These are phyloP conservation scores for Prunella vulgaris DNA, from an alignment of 257 asterid species.

Conservation along the genomic window DNA sequence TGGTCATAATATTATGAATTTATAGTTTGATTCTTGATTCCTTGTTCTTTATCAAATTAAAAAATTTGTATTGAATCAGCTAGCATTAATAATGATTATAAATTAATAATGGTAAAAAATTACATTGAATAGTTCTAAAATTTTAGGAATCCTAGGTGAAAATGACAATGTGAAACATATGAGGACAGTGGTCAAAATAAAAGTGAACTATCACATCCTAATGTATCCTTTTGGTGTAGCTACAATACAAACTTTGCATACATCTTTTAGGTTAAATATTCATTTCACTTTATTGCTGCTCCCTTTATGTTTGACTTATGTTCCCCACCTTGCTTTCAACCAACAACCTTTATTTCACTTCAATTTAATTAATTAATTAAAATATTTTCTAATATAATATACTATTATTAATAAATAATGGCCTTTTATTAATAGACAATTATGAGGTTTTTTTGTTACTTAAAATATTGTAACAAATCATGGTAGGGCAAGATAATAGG, in stretches of 20 bases:
- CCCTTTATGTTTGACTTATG: conserved; percentile 34
- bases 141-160: conserved; percentile 30
- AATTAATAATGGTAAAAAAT: no score
- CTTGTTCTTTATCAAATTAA: no score
- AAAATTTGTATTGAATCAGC: no score
- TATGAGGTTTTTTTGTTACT: neutral
- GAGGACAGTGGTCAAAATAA: conserved; percentile 22
- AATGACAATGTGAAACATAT: conserved; percentile 19
- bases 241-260: neutral
- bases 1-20: no score
- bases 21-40: no score
- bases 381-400: neutral
- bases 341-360: neutral
- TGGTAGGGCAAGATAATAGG: neutral
- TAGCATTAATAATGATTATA: no score
- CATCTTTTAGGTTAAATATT: conserved; percentile 21
- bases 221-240: neutral
- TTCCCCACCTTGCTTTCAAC: conserved; percentile 26
- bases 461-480: neutral
- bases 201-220: conserved; percentile 16
- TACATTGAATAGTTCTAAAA: neutral
- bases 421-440: neutral
- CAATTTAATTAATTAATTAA: neutral
- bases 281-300: conserved; percentile 25
- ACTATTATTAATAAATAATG: neutral